phyloP scores from a whole-genome alignment of 2,329 filamentous ascomycete species.

The Phialocephala sp. region DNA sequence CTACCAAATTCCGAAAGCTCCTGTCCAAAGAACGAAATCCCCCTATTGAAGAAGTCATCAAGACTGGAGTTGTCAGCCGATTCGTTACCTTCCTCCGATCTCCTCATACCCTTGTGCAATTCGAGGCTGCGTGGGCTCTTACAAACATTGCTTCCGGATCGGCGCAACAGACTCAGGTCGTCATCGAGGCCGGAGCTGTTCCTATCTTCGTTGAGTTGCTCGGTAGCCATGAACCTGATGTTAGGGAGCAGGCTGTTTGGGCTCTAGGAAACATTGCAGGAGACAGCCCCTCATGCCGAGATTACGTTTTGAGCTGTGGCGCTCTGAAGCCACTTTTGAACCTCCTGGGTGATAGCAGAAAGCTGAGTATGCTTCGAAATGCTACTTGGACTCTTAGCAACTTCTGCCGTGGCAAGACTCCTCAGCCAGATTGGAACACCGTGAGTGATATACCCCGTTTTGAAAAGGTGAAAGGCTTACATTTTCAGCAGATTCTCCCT shows the following conservation, averaged over 20 bases:
- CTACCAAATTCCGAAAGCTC: conserved; percentile 97
- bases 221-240: conserved; percentile 94
- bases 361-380: conserved; percentile 98
- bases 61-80: conserved; percentile 95
- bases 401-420: conserved; percentile 99
- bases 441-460: conserved; percentile 58
- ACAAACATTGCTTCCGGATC: conserved; percentile 99
- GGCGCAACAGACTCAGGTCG: conserved; percentile 95
- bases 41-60: conserved; percentile 98
- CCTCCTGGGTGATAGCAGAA: conserved; percentile 94
- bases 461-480: conserved; percentile 37
- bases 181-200: conserved; percentile 97
- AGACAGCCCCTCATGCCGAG: conserved; percentile 95
- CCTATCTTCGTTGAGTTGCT: conserved; percentile 98
- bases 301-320: conserved; percentile 91
- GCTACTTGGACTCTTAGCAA: conserved; percentile 99
- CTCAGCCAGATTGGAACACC: conserved; percentile 96
- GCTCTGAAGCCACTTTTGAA: conserved; percentile 89
- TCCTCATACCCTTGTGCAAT: conserved; percentile 96
- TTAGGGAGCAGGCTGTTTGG: conserved; percentile 98
- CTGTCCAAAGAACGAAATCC: conserved; percentile 99
- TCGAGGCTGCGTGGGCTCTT: conserved; percentile 97
- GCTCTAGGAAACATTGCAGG: conserved; percentile 98
- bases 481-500: conserved; percentile 75
- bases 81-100: conserved; percentile 99